Base-by-base conservation (phyloP, 352 stramenopile genomes). In the Peronospora destructor region DNA sequence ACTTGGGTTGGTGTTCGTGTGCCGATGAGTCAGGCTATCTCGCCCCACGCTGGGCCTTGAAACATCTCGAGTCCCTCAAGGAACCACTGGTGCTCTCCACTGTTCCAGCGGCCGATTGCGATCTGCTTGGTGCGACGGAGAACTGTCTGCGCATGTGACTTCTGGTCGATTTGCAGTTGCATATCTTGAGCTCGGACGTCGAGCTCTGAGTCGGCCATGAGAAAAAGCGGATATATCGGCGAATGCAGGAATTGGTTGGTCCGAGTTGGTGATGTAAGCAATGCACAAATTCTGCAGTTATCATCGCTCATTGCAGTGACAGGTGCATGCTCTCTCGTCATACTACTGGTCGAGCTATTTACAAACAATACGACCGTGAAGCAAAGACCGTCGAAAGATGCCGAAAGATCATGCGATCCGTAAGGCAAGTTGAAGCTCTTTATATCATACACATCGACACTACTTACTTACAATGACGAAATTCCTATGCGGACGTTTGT, bases 1-100 rank as follows among this genome's bases (percentile, higher is more conserved):
- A 91, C 81, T 50, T 94, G 84, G 9, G 84, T 88, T 21, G 83
- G 87, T 17, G 81, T 92, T 44, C 84, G 73, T 28, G 81, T 84
- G 53, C 79, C 81, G 47, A 94, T 89, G 56, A 88, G 68, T 14
- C 76, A 65, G 2, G 84, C 77, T 58, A 94, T 94, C 59, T 91
- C 80, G 40, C 79, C 77, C 84, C 84, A 94, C 43, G 76, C 76
- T 0, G 76, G 76, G 0, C 78, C 74, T 36, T 86, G 73, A 49
- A 86, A 91, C 63, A 82, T 79, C 64, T 92, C 74, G 56, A 92
- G 73, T 0, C 81, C 81, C 23, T 85, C 74, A 35, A 92, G 61
- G 47, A 92, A 92, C 40, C 71, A 71, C 14, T 76, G 65, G 52
- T 92, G 81, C 53, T 92, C 81, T 9, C 86, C 75, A 13, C 47